A percentile compares a stretch with the other conserved stretches of the same genome.
Evolutionary conservation across 495 filamentous ascomycete genomes (phyloP).

Genomic region (Penicillium goetzii): DNA sequence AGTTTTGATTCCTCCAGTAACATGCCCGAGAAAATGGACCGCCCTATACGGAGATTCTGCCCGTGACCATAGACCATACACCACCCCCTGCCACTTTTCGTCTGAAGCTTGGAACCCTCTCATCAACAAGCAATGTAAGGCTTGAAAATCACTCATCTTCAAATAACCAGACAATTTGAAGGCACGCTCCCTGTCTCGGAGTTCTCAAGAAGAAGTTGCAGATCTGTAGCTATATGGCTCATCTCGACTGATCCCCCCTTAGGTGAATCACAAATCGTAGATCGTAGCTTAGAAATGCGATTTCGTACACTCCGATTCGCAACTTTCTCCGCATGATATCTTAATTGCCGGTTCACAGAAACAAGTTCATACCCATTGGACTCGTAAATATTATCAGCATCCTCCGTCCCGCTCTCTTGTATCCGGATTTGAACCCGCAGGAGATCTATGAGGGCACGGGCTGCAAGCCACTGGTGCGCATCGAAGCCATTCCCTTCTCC

Average conservation of each 20-base stretch:
- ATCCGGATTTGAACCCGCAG: background rate
- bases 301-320: background rate
- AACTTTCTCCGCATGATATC: background rate
- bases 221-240: background rate
- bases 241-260: background rate
- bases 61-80: background rate
- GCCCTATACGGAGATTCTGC: background rate
- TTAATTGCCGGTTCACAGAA: background rate
- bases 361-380: background rate
- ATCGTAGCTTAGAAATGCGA: background rate
- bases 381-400: background rate
- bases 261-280: background rate
- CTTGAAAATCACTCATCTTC: background rate
- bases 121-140: no score
- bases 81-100: no score
- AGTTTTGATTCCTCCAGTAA: background rate
- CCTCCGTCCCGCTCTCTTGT: background rate
- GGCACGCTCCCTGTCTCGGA: background rate
- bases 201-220: background rate
- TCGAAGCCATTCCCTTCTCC: background rate
- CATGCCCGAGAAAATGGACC: background rate
- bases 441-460: background rate
- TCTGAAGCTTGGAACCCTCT: no score
- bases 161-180: background rate
- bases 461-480: background rate